phyloP scores from a whole-genome alignment of 1,284 basidiomycete genomes.

The Phellinidium pouzarii region DNA sequence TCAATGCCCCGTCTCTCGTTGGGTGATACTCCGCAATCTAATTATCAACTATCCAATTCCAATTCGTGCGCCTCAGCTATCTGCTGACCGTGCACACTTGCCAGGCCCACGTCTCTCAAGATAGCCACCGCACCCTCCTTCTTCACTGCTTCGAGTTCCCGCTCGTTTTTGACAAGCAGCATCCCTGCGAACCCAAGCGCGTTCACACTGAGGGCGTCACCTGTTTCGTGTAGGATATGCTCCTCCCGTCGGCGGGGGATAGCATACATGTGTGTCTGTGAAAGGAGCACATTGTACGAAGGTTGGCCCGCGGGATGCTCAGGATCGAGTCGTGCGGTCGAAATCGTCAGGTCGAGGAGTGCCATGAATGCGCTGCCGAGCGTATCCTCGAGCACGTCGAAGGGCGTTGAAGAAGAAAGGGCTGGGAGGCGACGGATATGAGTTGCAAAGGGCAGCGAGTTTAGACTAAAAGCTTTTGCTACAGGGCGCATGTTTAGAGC shows the following conservation, averaged over 20 bases:
- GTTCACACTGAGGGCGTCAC: conserved; percentile 63
- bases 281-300: conserved; percentile 81
- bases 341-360: conserved; percentile 73
- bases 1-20: no score
- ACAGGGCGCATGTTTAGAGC: conserved; percentile 12
- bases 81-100: conserved; percentile 58
- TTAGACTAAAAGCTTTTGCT: conserved; percentile 72
- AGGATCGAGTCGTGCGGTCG: conserved; percentile 62
- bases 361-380: conserved; percentile 64
- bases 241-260: conserved; percentile 66
- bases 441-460: conserved; percentile 69
- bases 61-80: conserved; percentile 24
- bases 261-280: conserved; percentile 75
- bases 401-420: conserved; percentile 37
- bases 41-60: conserved; percentile 2
- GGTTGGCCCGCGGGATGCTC: conserved; percentile 53
- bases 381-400: conserved; percentile 44
- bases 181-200: conserved; percentile 84
- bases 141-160: conserved; percentile 62
- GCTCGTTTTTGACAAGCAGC: conserved; percentile 74
- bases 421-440: conserved; percentile 62
- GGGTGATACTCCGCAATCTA: background rate
- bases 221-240: conserved; percentile 43
- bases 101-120: conserved; percentile 51
- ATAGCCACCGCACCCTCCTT: conserved; percentile 54